These are phyloP conservation scores for Fusarium paranaense DNA, from an alignment of 2,329 filamentous ascomycete species.

Conservation along the genomic window DNA sequence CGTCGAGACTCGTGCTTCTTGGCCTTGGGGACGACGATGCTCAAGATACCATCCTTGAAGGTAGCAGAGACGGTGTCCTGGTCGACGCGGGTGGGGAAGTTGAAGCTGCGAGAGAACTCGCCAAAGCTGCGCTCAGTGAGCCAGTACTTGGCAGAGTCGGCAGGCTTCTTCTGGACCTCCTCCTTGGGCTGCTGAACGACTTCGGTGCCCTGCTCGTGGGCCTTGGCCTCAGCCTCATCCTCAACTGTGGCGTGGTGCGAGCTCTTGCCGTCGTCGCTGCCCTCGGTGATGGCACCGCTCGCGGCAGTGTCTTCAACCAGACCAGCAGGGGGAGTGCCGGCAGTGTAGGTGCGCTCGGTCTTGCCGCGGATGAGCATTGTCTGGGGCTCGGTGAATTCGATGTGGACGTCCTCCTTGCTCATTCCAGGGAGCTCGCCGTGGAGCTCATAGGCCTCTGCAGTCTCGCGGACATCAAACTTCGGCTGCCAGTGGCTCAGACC, in stretches of 20 bases:
- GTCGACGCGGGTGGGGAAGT: slow-evolving; percentile 74
- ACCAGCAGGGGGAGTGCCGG: slow-evolving; percentile 62
- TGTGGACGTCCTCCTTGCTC: slow-evolving; percentile 77
- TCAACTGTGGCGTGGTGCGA: slow-evolving; percentile 73
- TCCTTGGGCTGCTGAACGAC: slow-evolving; percentile 42
- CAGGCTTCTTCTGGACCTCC: slow-evolving; percentile 47
- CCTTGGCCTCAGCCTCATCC: slow-evolving; percentile 58
- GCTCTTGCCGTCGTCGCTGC: slow-evolving; percentile 52
- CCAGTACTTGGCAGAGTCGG: slow-evolving; percentile 74
- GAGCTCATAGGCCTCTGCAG: slow-evolving; percentile 75
- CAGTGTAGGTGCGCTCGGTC: slow-evolving; percentile 72
- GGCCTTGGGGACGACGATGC: slow-evolving; percentile 73
- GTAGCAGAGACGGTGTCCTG: slow-evolving; percentile 70
- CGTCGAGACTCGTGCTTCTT: slow-evolving; percentile 68
- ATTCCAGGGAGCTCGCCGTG: slow-evolving; percentile 84
- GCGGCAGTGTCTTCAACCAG: slow-evolving; percentile 58
- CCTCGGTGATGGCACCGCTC: slow-evolving; percentile 56
- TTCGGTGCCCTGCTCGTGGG: slow-evolving; percentile 37
- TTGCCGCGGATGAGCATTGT: slow-evolving; percentile 78
- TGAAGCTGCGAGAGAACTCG: slow-evolving; percentile 76
- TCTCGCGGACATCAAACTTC: slow-evolving; percentile 83
- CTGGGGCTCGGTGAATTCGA: slow-evolving; percentile 83
- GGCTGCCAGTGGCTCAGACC: slow-evolving; percentile 72
- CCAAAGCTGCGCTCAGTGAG: slow-evolving; percentile 73
- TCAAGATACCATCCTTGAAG: slow-evolving; percentile 75